phyloP scores from a whole-genome alignment of 495 filamentous ascomycete species.

The Aspergillus ostianus region DNA sequence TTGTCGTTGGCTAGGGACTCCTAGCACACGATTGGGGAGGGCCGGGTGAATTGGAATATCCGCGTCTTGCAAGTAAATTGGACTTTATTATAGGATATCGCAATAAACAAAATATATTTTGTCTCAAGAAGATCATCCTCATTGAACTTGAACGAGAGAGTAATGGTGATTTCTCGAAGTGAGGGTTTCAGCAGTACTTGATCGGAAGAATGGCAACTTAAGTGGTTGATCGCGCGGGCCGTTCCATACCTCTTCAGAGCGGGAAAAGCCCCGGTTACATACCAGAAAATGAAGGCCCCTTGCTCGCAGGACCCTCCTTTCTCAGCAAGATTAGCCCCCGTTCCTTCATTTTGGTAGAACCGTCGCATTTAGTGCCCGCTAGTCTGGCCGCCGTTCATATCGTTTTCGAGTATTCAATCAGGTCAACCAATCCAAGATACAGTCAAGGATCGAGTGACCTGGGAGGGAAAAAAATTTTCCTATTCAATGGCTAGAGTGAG shows the following conservation, averaged over 20 bases:
- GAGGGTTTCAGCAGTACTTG: not conserved
- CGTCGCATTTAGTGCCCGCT: not conserved
- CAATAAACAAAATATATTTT: not conserved
- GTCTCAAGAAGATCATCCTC: not conserved
- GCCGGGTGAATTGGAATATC: not conserved
- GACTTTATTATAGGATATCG: not conserved
- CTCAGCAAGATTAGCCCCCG: not conserved
- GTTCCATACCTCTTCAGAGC: not conserved
- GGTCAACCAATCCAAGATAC: no score
- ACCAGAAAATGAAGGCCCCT: not conserved
- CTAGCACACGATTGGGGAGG: not conserved
- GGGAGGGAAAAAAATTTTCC: no score
- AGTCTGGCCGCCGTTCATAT: no score
- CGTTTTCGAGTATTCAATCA: no score
- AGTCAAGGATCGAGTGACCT: no score
- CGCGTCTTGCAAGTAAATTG: not conserved
- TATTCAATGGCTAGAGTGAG: no score
- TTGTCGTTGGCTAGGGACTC: not conserved
- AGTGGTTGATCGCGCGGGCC: no score
- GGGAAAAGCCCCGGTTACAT: not conserved
- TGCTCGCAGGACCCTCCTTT: not conserved
- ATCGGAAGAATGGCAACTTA: not conserved
- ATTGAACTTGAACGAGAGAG: not conserved
- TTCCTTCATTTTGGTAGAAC: not conserved
- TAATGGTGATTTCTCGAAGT: not conserved